These are phyloP conservation scores for Fusarium globosum DNA, from an alignment of 2,329 filamentous ascomycete species.

Conservation along the genomic window DNA sequence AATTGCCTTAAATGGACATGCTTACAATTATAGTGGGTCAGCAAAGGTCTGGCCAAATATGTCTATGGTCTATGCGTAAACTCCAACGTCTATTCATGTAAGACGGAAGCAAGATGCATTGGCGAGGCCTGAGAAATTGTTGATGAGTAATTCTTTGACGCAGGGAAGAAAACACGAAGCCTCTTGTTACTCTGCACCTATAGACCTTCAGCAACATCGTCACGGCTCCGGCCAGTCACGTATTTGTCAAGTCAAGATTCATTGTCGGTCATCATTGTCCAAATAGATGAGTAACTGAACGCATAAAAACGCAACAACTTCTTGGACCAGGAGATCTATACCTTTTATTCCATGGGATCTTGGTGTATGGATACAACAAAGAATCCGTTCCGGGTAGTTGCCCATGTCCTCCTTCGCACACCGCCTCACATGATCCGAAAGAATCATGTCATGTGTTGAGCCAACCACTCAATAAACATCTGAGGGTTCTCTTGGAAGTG, in stretches of 20 bases:
- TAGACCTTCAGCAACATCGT: neutral
- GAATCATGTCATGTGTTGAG: neutral
- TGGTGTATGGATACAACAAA: rapidly evolving
- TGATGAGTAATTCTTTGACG: rapidly evolving
- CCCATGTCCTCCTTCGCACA: neutral
- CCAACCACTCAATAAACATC: neutral
- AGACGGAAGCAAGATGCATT: rapidly evolving
- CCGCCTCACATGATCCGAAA: rapidly evolving
- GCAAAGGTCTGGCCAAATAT: neutral
- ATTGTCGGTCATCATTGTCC: neutral
- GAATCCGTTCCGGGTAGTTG: rapidly evolving
- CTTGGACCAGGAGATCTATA: rapidly evolving
- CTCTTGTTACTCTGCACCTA: neutral
- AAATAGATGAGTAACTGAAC: neutral
- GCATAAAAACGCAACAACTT: rapidly evolving
- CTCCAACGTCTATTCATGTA: rapidly evolving
- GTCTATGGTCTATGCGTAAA: neutral
- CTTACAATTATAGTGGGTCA: rapidly evolving
- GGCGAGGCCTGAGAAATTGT: rapidly evolving
- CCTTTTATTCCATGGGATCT: neutral
- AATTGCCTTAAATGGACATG: neutral
- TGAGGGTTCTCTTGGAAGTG: neutral
- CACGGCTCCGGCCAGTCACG: rapidly evolving
- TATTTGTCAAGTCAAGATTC: neutral
- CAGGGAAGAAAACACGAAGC: neutral